Conservation (phyloP, 495 filamentous ascomycete genomes). For the Aspergillus bertholletiae region DNA sequence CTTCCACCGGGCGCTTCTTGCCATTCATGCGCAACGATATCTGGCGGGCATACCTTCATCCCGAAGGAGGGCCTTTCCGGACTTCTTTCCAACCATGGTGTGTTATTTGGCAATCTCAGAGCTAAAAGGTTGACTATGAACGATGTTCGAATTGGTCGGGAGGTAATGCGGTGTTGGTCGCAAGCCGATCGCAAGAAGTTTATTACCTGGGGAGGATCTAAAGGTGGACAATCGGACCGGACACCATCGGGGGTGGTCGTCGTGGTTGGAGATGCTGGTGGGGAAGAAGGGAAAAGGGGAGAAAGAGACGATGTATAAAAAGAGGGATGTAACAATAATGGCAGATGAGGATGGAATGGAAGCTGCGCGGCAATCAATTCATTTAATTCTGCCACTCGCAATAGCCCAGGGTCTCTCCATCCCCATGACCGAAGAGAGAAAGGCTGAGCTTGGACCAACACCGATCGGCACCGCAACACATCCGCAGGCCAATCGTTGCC, state of each 20-base stretch:
- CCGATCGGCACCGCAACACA: neutral
- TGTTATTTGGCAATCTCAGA: neutral
- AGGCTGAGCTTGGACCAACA: neutral
- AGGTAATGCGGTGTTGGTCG: neutral
- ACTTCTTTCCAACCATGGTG: constrained; percentile 63
- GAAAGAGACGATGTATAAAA: neutral
- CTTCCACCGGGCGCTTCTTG: too few species aligned
- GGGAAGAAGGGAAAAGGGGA: neutral
- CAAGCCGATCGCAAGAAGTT: neutral
- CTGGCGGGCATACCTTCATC: constrained; percentile 51
- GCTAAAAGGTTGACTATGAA: neutral
- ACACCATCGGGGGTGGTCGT: neutral
- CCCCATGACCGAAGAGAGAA: neutral
- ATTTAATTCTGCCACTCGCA: neutral
- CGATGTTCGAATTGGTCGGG: neutral
- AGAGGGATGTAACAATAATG: neutral
- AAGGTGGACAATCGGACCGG: neutral
- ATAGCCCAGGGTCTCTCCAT: neutral
- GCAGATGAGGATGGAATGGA: neutral
- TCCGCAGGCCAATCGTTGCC: constrained; percentile 1
- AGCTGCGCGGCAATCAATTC: neutral
- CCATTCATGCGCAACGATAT: neutral
- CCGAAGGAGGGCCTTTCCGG: constrained; percentile 58
- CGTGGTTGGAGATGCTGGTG: neutral
- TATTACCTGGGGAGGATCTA: neutral